Percentiles rank a stretch among this genome's conserved stretches.
phyloP scores from a whole-genome alignment of 192 early-diverging fungal species.

The Tieghemiomyces parasiticus region DNA sequence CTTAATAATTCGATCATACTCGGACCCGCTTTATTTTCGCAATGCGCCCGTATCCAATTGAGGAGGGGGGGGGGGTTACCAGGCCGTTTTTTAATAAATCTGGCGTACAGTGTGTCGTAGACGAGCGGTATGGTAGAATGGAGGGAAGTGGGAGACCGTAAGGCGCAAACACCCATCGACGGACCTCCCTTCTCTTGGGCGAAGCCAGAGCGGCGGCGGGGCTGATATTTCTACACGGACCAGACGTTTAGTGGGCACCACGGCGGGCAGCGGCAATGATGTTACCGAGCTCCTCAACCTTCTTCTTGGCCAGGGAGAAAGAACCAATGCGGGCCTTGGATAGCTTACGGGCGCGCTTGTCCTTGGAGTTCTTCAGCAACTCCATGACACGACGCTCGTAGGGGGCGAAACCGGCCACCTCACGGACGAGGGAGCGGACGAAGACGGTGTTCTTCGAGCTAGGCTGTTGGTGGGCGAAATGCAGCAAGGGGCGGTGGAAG shows the following conservation, averaged over 20 bases:
- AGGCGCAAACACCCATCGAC: background rate
- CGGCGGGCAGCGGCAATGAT: conserved; percentile 91
- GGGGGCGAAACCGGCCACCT: conserved; percentile 94
- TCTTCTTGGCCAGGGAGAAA: conserved; percentile 91
- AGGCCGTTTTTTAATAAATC: too few species aligned
- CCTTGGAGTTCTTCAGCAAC: conserved; percentile 99
- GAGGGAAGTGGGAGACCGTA: background rate
- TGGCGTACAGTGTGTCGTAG: too few species aligned
- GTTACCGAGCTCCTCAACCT: conserved; percentile 93
- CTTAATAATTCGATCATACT: too few species aligned
- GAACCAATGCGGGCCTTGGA: conserved; percentile 97
- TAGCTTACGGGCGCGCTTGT: conserved; percentile 98
- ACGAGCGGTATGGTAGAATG: background rate
- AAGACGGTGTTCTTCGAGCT: conserved; percentile 69
- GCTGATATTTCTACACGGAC: background rate
- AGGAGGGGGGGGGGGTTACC: too few species aligned
- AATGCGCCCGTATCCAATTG: too few species aligned
- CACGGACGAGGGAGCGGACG: conserved; percentile 88
- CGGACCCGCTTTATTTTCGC: too few species aligned
- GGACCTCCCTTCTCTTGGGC: background rate
- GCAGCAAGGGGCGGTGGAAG: too few species aligned
- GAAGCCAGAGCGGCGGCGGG: too few species aligned
- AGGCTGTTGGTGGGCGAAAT: conserved; percentile 21
- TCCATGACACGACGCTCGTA: conserved; percentile 99
- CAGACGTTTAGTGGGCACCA: conserved; percentile 34